phyloP scores from a whole-genome alignment of 495 filamentous ascomycete genomes.

The Penicillium atrosanguineum region DNA sequence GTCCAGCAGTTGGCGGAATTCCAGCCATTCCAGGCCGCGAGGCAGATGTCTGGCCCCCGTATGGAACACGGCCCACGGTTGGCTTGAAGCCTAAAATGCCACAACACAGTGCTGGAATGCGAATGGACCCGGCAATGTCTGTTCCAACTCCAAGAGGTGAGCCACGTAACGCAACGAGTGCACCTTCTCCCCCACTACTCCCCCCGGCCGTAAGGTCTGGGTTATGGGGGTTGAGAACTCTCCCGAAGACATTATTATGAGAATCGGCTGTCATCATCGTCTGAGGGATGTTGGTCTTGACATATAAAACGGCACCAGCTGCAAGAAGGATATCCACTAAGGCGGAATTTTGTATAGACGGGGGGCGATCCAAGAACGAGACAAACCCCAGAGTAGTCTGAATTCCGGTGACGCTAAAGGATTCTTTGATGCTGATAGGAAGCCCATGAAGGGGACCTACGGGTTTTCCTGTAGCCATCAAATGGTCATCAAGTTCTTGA shows the following conservation, averaged over 20 bases:
- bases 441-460: constrained; percentile 55
- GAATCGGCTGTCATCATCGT: constrained; percentile 16
- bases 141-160: constrained; percentile 55
- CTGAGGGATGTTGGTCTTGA: constrained; percentile 55
- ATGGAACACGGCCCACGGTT: too few relatives aligned
- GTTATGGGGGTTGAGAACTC: constrained; percentile 52
- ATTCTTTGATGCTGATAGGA: constrained; percentile 57
- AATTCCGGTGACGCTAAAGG: constrained; percentile 52
- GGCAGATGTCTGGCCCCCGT: too few relatives aligned
- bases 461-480: constrained; percentile 15
- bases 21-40: too few relatives aligned
- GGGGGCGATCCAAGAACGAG: too few relatives aligned
- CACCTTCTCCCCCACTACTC: constrained; percentile 56
- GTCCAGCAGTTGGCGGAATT: too few relatives aligned
- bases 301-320: constrained; percentile 48
- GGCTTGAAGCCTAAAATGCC: too few relatives aligned
- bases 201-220: constrained; percentile 49
- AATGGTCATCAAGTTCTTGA: constrained; percentile 24
- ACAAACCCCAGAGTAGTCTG: too few relatives aligned
- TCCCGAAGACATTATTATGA: constrained; percentile 53
- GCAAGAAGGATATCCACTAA: too few relatives aligned
- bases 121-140: constrained; percentile 35
- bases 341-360: too few relatives aligned
- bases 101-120: not conserved
- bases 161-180: constrained; percentile 51